These are phyloP conservation scores for Tilletia caries DNA, from an alignment of 1,284 basidiomycete genomes.

Conservation along the genomic window DNA sequence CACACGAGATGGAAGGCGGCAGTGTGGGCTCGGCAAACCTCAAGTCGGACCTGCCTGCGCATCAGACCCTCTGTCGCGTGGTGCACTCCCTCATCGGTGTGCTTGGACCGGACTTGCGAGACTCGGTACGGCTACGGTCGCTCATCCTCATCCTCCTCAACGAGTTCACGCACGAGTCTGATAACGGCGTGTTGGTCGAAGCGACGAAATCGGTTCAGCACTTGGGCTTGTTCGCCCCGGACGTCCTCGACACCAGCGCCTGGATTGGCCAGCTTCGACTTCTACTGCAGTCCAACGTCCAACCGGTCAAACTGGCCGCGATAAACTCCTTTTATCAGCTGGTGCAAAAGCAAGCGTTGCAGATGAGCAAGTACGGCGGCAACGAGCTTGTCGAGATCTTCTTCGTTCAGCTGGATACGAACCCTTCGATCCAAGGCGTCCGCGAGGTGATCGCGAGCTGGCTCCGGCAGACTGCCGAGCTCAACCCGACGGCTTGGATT, in stretches of 20 bases:
- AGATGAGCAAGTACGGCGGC: conserved; percentile 88
- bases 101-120: conserved; percentile 91
- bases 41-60: conserved; percentile 83
- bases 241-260: conserved; percentile 59
- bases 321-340: conserved; percentile 95
- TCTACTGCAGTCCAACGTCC: conserved; percentile 54
- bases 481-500: conserved; percentile 95
- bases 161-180: conserved; percentile 75
- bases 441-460: conserved; percentile 89
- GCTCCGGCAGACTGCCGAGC: conserved; percentile 87
- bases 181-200: conserved; percentile 84
- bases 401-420: conserved; percentile 89
- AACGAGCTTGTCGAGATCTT: conserved; percentile 90
- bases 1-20: conserved; percentile 92
- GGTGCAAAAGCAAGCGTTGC: conserved; percentile 86
- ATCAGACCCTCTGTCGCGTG: conserved; percentile 84
- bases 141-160: conserved; percentile 80
- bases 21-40: conserved; percentile 72
- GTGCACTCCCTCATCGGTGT: conserved; percentile 90
- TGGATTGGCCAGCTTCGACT: conserved; percentile 35
- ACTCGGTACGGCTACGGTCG: conserved; percentile 71
- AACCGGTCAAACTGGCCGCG: conserved; percentile 81
- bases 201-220: conserved; percentile 94
- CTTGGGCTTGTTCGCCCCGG: conserved; percentile 88
- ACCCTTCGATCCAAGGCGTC: conserved; percentile 89